A percentile compares a stretch with the other conserved stretches of the same genome.
Evolutionary conservation across 2,329 filamentous ascomycete genomes (phyloP).

Genomic region (Metarhizium anisopliae): DNA sequence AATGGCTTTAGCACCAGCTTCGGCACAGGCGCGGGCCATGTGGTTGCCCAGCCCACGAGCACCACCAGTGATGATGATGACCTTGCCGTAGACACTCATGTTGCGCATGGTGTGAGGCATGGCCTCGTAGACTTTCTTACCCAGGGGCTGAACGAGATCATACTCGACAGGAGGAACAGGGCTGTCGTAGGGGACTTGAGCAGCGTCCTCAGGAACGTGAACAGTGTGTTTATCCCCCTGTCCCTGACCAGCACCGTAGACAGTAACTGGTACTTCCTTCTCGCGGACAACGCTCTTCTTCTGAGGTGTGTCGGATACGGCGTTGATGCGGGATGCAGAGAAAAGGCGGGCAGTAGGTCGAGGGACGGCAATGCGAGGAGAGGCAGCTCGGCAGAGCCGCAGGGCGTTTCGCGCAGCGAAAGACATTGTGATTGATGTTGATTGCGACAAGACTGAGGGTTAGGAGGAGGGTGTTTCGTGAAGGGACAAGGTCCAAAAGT

Average conservation of each 20-base stretch:
- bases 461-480: background rate
- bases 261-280: slow-evolving; percentile 47
- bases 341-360: slow-evolving; percentile 22
- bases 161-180: slow-evolving; percentile 31
- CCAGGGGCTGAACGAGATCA: slow-evolving; percentile 41
- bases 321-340: slow-evolving; percentile 20
- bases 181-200: slow-evolving; percentile 33
- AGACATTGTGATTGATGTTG: slow-evolving; percentile 21
- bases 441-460: background rate
- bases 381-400: slow-evolving; percentile 23
- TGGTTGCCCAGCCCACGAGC: slow-evolving; percentile 70
- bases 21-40: slow-evolving; percentile 69
- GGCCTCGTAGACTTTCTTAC: slow-evolving; percentile 41
- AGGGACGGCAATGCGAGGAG: slow-evolving; percentile 15
- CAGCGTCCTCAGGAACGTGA: slow-evolving; percentile 35
- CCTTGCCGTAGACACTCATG: slow-evolving; percentile 62
- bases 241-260: slow-evolving; percentile 38
- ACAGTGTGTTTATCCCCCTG: slow-evolving; percentile 49
- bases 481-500: background rate
- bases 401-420: slow-evolving; percentile 25
- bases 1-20: slow-evolving; percentile 65
- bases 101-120: slow-evolving; percentile 59
- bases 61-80: slow-evolving; percentile 65
- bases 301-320: slow-evolving; percentile 28
- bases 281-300: slow-evolving; percentile 47